These are phyloP conservation scores for Paramecium caudatum DNA, from an alignment of 73 alveolate species.

Conservation along the genomic window DNA sequence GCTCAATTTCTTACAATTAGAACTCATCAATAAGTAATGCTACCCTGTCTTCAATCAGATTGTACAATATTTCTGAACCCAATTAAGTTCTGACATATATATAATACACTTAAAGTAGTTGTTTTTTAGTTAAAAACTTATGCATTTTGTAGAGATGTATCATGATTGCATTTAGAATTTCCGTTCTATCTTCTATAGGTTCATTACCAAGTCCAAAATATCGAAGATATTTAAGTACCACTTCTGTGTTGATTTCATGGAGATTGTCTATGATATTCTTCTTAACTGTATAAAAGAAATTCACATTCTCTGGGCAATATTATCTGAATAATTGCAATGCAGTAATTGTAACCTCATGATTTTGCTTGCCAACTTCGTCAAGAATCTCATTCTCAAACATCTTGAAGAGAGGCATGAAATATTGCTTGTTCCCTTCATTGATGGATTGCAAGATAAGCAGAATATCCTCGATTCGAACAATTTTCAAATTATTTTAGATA, in stretches of 20 bases:
- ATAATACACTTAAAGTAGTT: constrained; percentile 29
- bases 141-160: constrained; percentile 30
- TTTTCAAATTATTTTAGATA: background rate
- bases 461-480: background rate
- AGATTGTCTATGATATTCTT: background rate
- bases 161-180: background rate
- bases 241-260: background rate
- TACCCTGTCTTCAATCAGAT: constrained; percentile 53
- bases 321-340: constrained; percentile 8
- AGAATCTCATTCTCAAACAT: background rate
- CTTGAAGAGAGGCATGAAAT: background rate
- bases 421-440: background rate
- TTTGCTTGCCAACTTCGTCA: background rate
- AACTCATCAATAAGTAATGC: constrained; percentile 39
- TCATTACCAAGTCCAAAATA: constrained; percentile 49
- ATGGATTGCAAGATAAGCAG: constrained; percentile 22
- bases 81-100: constrained; percentile 33
- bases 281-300: constrained; percentile 35
- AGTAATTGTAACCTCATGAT: background rate
- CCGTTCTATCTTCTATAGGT: constrained; percentile 36
- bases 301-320: background rate
- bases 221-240: background rate
- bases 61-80: constrained; percentile 45
- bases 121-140: constrained; percentile 3
- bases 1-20: constrained; percentile 35